Evolutionary conservation across 805 yeast genomes (phyloP).

Genomic region (Myxozyma melibiosi): DNA sequence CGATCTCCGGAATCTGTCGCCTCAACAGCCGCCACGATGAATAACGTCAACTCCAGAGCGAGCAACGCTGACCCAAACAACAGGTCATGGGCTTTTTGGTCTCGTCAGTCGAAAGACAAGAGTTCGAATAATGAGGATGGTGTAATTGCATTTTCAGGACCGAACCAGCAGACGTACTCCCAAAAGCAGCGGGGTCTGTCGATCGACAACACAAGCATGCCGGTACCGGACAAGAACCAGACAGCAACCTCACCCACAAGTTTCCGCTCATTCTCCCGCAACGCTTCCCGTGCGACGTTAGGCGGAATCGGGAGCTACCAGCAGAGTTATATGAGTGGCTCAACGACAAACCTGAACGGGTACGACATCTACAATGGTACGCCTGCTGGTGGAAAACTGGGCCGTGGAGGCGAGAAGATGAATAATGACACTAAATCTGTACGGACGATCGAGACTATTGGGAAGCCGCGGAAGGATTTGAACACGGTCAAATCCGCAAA

Average conservation of each 20-base stretch:
- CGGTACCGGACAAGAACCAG: not conserved
- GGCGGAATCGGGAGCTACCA: not conserved
- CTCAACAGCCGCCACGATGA: not conserved
- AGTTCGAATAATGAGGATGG: slow-evolving; percentile 19
- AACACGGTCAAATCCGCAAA: slow-evolving; percentile 27
- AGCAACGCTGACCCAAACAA: slow-evolving; percentile 1
- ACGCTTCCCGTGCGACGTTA: slow-evolving; percentile 9
- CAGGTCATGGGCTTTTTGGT: slow-evolving; percentile 31
- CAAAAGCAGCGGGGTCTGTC: slow-evolving; percentile 22
- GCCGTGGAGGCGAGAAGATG: not conserved
- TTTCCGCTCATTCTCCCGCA: slow-evolving; percentile 6
- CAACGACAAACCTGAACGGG: slow-evolving; percentile 7
- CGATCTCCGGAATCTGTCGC: slow-evolving; percentile 1
- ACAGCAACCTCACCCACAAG: not conserved
- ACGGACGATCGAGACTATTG: slow-evolving; percentile 23
- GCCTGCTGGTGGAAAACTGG: slow-evolving; percentile 1
- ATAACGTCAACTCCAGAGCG: not conserved
- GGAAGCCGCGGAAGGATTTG: slow-evolving; percentile 15
- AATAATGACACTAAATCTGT: slow-evolving; percentile 15
- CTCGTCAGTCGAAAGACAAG: slow-evolving; percentile 18
- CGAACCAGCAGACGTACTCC: slow-evolving; percentile 7
- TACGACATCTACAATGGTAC: slow-evolving; percentile 11
- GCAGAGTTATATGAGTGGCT: slow-evolving; percentile 1
- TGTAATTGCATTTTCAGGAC: slow-evolving; percentile 25
- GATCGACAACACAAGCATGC: slow-evolving; percentile 14